phyloP scores from a whole-genome alignment of 257 asterid genomes.

The Thymus mandschuricus region DNA sequence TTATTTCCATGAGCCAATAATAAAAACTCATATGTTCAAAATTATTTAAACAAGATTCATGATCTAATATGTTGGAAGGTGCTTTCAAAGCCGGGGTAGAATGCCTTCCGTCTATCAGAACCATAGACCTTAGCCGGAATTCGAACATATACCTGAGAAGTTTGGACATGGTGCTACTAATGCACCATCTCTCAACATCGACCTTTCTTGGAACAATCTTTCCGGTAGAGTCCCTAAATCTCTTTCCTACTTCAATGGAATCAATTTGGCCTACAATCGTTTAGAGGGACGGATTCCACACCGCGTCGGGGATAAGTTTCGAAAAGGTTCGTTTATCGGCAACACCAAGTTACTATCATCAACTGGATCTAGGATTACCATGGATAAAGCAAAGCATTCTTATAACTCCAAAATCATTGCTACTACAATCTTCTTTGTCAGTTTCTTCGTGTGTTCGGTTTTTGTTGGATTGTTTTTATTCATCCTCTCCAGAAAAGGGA shows the following conservation, averaged over 20 bases:
- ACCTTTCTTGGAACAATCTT: neutral
- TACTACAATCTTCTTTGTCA: too few species aligned
- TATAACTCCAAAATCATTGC: too few species aligned
- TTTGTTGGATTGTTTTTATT: too few species aligned
- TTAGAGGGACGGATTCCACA: neutral
- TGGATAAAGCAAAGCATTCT: too few species aligned
- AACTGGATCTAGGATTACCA: neutral
- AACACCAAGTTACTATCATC: too few species aligned
- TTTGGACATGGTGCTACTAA: neutral
- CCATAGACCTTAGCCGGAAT: neutral
- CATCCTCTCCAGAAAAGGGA: neutral
- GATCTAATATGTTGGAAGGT: too few species aligned
- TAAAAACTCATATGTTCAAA: too few species aligned
- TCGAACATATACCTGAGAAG: neutral
- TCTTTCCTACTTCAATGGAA: neutral
- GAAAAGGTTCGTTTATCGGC: too few species aligned
- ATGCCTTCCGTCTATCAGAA: slow-evolving; percentile 3
- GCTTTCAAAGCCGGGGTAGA: too few species aligned
- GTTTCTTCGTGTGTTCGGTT: too few species aligned
- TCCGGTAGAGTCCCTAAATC: slow-evolving; percentile 9
- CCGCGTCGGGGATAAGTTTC: neutral
- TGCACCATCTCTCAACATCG: neutral
- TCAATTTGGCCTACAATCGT: neutral
- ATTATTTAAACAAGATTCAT: too few species aligned
- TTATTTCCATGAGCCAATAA: too few species aligned